Conservation (phyloP, 495 filamentous ascomycete genomes). For the Hypoxylon subgilvum region DNA sequence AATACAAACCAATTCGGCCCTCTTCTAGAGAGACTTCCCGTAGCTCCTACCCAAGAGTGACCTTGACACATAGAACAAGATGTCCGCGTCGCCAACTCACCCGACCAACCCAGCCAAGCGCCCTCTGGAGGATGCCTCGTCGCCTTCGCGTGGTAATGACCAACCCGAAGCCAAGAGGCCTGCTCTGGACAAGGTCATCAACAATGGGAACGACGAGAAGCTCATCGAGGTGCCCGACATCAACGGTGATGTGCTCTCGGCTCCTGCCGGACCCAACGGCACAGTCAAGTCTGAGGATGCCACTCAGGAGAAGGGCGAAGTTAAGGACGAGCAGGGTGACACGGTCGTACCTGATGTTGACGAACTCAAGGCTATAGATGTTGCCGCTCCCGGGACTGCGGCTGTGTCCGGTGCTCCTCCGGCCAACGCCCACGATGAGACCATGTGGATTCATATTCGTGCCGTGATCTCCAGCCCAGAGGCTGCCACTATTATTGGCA, state of each 20-base stretch:
- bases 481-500: slow-evolving; percentile 96
- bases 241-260: slow-evolving; percentile 44
- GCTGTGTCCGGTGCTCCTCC: slow-evolving; percentile 32
- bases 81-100: slow-evolving; percentile 61
- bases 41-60: slow-evolving; percentile 43
- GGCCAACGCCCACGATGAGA: slow-evolving; percentile 73
- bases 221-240: slow-evolving; percentile 47
- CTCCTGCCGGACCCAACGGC: slow-evolving; percentile 48
- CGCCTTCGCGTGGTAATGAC: slow-evolving; percentile 84
- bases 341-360: slow-evolving; percentile 77
- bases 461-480: slow-evolving; percentile 95
- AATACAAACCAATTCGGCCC: slow-evolving; percentile 56
- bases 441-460: slow-evolving; percentile 93
- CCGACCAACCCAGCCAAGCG: slow-evolving; percentile 76
- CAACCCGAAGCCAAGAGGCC: slow-evolving; percentile 97
- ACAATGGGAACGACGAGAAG: slow-evolving; percentile 53
- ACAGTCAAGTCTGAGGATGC: slow-evolving; percentile 53
- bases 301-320: slow-evolving; percentile 62
- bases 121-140: slow-evolving; percentile 94
- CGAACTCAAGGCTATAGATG: slow-evolving; percentile 51
- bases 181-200: slow-evolving; percentile 88
- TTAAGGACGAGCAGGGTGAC: slow-evolving; percentile 64
- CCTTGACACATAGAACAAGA: slow-evolving; percentile 50
- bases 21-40: slow-evolving; percentile 40
- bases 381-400: slow-evolving; percentile 42